These are phyloP conservation scores for Cladosporium sp. DNA, from an alignment of 2,329 filamentous ascomycete genomes.

Conservation along the genomic window DNA sequence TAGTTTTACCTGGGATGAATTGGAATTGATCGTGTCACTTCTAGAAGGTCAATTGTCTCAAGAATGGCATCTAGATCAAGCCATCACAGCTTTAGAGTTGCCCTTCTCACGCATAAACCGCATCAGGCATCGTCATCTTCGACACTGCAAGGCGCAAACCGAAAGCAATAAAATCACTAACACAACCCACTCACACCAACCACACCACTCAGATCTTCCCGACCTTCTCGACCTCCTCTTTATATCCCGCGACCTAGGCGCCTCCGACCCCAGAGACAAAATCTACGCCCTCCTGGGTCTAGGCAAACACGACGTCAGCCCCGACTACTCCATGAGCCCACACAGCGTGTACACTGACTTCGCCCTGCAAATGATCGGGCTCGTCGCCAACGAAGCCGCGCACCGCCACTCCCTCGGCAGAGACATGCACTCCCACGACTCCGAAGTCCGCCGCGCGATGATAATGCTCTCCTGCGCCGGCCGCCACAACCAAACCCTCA, in stretches of 20 bases:
- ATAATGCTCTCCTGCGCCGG: slow-evolving; percentile 28
- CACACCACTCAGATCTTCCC: slow-evolving; percentile 16
- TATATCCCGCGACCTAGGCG: slow-evolving; percentile 27
- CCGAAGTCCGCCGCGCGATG: slow-evolving; percentile 23
- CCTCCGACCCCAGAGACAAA: slow-evolving; percentile 28
- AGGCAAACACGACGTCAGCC: slow-evolving; percentile 23
- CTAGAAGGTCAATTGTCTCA: slow-evolving; percentile 24
- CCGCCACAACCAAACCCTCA: slow-evolving; percentile 21
- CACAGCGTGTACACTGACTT: slow-evolving; percentile 28
- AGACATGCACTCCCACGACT: slow-evolving; percentile 13
- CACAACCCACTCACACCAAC: neutral
- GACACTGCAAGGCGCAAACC: neutral
- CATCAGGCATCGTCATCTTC: slow-evolving; percentile 23
- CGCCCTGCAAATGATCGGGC: slow-evolving; percentile 24
- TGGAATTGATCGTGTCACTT: slow-evolving; percentile 24
- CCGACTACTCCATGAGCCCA: slow-evolving; percentile 24
- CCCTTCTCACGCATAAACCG: slow-evolving; percentile 30
- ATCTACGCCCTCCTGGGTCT: slow-evolving; percentile 28
- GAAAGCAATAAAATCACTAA: neutral
- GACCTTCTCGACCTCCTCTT: slow-evolving; percentile 29
- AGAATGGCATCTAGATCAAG: slow-evolving; percentile 25
- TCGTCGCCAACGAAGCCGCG: slow-evolving; percentile 17
- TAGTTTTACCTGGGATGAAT: slow-evolving; percentile 25
- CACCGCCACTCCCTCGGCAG: slow-evolving; percentile 2
- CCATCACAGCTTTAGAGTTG: slow-evolving; percentile 24